Percentiles rank a stretch among this genome's conserved stretches.
These are phyloP conservation scores for Sparassis latifolia DNA, from an alignment of 1,284 basidiomycete species.

Conservation along the genomic window DNA sequence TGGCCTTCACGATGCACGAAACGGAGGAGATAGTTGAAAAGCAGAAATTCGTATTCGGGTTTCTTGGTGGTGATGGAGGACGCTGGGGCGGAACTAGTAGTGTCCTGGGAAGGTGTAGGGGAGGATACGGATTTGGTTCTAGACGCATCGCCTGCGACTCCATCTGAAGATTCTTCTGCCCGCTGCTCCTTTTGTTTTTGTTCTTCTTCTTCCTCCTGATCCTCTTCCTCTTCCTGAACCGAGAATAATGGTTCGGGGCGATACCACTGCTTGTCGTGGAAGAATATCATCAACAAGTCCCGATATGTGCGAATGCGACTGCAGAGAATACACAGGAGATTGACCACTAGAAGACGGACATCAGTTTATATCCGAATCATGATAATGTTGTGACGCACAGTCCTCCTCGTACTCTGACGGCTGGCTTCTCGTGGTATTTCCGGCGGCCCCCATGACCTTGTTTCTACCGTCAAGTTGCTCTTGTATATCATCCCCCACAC, in stretches of 20 bases:
- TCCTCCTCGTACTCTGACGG: conserved; percentile 85
- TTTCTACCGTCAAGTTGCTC: conserved; percentile 74
- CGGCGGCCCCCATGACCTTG: conserved; percentile 77
- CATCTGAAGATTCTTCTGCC: conserved; percentile 27
- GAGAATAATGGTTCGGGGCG: conserved; percentile 61
- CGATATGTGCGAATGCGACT: conserved; percentile 86
- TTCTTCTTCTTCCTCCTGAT: conserved; percentile 43
- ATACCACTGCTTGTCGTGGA: conserved; percentile 87
- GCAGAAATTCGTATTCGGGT: conserved; percentile 88
- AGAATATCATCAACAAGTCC: conserved; percentile 91
- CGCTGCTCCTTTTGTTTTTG: conserved; percentile 21
- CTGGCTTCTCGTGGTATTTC: conserved; percentile 55
- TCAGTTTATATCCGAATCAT: conserved; percentile 7
- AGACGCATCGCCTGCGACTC: conserved; percentile 21
- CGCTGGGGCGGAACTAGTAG: conserved; percentile 45
- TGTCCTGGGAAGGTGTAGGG: conserved; percentile 53
- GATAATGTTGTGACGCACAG: conserved; percentile 40
- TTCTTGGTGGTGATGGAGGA: conserved; percentile 44
- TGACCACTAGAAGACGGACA: conserved; percentile 55
- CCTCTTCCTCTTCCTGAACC: conserved; percentile 64
- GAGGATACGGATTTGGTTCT: conserved; percentile 30
- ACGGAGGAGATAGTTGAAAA: conserved; percentile 93
- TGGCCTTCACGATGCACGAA: conserved; percentile 93
- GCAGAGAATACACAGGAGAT: conserved; percentile 86
- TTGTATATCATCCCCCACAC: conserved; percentile 86